These are phyloP conservation scores for Melastoma candidum DNA, from an alignment of 441 rosid species.

Conservation along the genomic window DNA sequence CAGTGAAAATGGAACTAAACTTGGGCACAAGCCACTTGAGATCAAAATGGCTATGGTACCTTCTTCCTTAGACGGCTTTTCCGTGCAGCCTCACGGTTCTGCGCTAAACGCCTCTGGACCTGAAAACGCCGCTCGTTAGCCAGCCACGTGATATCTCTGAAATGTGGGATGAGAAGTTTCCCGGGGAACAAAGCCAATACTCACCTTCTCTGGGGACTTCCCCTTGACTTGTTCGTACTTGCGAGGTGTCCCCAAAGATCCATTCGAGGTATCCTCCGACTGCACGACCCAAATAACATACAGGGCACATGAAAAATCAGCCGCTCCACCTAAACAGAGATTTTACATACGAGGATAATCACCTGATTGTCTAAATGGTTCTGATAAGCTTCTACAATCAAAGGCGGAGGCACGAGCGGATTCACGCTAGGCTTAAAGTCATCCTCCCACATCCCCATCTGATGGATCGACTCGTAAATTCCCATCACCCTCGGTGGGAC, in stretches of 20 bases:
- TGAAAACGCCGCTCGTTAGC: background rate
- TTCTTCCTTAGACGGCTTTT: constrained; percentile 78
- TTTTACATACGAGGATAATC: background rate
- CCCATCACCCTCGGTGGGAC: constrained; percentile 63
- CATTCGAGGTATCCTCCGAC: constrained; percentile 85
- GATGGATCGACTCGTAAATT: constrained; percentile 66
- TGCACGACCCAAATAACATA: constrained; percentile 16
- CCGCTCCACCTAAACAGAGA: too few species aligned
- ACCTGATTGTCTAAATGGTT: constrained; percentile 17
- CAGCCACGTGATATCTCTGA: too few species aligned
- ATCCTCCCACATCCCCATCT: constrained; percentile 75
- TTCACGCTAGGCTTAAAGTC: constrained; percentile 44
- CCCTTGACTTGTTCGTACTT: constrained; percentile 72
- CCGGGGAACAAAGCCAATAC: background rate
- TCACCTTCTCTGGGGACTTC: constrained; percentile 69
- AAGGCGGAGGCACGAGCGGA: constrained; percentile 37
- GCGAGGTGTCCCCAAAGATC: constrained; percentile 41
- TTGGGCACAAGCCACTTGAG: too few species aligned
- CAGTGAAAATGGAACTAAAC: too few species aligned
- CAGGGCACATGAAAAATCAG: too few species aligned
- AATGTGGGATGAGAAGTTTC: too few species aligned
- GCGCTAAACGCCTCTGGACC: constrained; percentile 10
- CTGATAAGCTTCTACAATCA: constrained; percentile 32
- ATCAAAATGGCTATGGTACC: constrained; percentile 25
- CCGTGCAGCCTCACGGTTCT: constrained; percentile 12